Base-by-base conservation (phyloP, 257 asterid genomes). In the Orobanche coerulescens region DNA sequence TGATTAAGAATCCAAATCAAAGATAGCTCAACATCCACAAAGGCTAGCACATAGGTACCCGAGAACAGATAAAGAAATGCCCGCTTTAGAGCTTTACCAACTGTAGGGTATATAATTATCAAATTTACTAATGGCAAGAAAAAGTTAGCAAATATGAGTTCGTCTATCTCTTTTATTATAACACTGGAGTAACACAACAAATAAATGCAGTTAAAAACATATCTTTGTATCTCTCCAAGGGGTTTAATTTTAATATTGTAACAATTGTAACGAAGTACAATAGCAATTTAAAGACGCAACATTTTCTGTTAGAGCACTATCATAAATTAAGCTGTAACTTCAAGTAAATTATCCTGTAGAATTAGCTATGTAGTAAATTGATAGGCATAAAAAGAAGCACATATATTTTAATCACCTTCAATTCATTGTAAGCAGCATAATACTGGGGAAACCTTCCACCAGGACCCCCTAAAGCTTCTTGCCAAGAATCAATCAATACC, bases 401-500 rank as follows among this genome's bases (percentile, higher is more conserved):
- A 22, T 10, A 65, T 7, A 33, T 12, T 42, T 46, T 39, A 72
- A 68, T 77, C 70, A 88, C 98, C 97, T 71, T 83, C 75, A 93
- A 76, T 79, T 93, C 98, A 70, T 81, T 88, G 77, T 86, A 93
- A 66, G 98, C 94, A 78, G 89, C 82, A 74, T 74, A 66, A 62
- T 79, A 93, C 67, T 88, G 98, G 66, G 95, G 97, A 78, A 84
- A 89, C 81, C 81, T 80, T 70, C 91, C 98, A 65, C 78, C 58
- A 5, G 89, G 75, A 6, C 98, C 98, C 58, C 95, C 97, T 48
- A 89, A 72, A 64, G 95, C 96, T 79, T 78, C 97, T 83, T 93
- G 98, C 96, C 95, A 89, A 61, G 91, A 66, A 79, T 93, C 98
- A 43, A 93, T 79, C 86, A 93, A 65, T 67, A 70, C 73, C 61